These are phyloP conservation scores for Aspergillus coremiiformis DNA, from an alignment of 495 filamentous ascomycete species.

Conservation along the genomic window DNA sequence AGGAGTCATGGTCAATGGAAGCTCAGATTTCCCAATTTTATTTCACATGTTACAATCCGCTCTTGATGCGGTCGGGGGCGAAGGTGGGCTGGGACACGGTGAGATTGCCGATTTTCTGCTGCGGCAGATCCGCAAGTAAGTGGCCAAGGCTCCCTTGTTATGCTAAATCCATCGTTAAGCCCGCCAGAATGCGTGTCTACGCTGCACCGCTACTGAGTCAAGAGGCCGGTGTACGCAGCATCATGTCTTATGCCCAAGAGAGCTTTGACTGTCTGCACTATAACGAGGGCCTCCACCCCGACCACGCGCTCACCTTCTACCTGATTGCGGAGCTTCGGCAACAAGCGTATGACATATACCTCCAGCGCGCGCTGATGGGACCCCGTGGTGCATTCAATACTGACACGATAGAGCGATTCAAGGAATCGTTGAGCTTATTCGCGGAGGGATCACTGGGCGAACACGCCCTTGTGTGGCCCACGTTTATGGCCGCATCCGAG, in stretches of 20 bases:
- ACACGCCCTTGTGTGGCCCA: slow-evolving; percentile 6
- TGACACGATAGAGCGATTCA: slow-evolving; percentile 3
- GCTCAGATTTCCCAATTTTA: slow-evolving; percentile 7
- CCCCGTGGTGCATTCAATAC: background rate
- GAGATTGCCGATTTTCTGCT: slow-evolving; percentile 3
- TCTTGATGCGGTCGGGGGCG: slow-evolving; percentile 1
- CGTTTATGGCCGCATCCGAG: slow-evolving; percentile 6
- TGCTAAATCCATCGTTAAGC: background rate
- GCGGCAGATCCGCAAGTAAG: slow-evolving; percentile 10
- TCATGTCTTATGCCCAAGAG: slow-evolving; percentile 1
- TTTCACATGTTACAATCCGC: slow-evolving; percentile 7
- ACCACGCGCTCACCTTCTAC: background rate
- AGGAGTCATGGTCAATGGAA: slow-evolving; percentile 6
- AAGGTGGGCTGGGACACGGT: background rate
- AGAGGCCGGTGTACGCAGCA: background rate
- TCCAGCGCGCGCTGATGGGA: background rate
- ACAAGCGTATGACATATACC: slow-evolving; percentile 11
- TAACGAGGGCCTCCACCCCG: slow-evolving; percentile 1
- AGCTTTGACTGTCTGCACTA: slow-evolving; percentile 9
- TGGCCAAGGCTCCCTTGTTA: background rate
- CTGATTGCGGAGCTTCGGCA: slow-evolving; percentile 3
- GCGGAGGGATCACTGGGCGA: background rate
- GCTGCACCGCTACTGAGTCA: slow-evolving; percentile 5
- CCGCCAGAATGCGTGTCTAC: slow-evolving; percentile 6
- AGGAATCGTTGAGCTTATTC: background rate